phyloP scores from a whole-genome alignment of 2,329 filamentous ascomycete genomes.

The Arthrobotrys conoides region DNA sequence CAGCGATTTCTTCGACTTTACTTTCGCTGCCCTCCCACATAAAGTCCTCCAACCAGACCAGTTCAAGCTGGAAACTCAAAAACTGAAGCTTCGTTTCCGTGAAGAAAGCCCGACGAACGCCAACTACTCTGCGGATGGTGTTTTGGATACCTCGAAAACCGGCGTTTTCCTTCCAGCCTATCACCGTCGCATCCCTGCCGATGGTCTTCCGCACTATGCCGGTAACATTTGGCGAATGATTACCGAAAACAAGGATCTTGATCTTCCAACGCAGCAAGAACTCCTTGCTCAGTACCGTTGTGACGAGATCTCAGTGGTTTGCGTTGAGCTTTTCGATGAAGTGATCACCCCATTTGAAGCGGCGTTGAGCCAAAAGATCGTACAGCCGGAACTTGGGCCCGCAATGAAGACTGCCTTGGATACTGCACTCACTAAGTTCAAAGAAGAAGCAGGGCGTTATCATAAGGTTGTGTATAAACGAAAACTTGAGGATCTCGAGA shows the following conservation, averaged over 20 bases:
- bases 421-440: slow-evolving; percentile 85
- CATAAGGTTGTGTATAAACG: slow-evolving; percentile 94
- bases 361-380: slow-evolving; percentile 78
- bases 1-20: slow-evolving; percentile 98
- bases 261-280: slow-evolving; percentile 96
- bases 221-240: slow-evolving; percentile 98
- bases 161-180: slow-evolving; percentile 94
- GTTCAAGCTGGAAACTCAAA: slow-evolving; percentile 84
- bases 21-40: slow-evolving; percentile 93
- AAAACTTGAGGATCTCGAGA: slow-evolving; percentile 86
- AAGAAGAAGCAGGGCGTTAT: slow-evolving; percentile 90
- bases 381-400: slow-evolving; percentile 81
- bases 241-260: slow-evolving; percentile 97
- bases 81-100: slow-evolving; percentile 84
- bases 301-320: slow-evolving; percentile 94
- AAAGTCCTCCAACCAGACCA: slow-evolving; percentile 96
- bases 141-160: slow-evolving; percentile 46
- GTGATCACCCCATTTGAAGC: slow-evolving; percentile 88
- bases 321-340: slow-evolving; percentile 84
- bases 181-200: slow-evolving; percentile 93
- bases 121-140: slow-evolving; percentile 69
- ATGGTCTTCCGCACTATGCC: slow-evolving; percentile 95
- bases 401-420: slow-evolving; percentile 80
- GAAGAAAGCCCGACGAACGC: slow-evolving; percentile 77
- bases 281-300: slow-evolving; percentile 96